These are phyloP conservation scores for Brassica nigra DNA, from an alignment of 345 rosid species.

Conservation along the genomic window DNA sequence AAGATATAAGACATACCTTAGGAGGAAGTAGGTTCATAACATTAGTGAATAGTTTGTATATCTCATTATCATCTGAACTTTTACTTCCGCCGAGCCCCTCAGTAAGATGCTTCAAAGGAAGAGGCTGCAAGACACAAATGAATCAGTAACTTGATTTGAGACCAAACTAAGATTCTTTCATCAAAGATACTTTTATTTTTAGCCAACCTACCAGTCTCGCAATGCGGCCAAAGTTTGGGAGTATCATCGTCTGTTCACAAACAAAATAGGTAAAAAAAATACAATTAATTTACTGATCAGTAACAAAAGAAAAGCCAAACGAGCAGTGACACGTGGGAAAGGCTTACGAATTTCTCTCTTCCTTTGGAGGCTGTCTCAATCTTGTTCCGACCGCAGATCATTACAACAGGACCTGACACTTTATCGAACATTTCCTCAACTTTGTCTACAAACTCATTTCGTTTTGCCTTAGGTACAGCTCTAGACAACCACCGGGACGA, in stretches of 20 bases:
- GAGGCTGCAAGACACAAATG: constrained; percentile 63
- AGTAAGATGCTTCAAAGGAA: constrained; percentile 76
- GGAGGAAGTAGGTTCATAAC: constrained; percentile 72
- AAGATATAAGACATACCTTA: constrained; percentile 51
- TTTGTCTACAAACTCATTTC: constrained; percentile 68
- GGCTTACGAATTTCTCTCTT: constrained; percentile 84
- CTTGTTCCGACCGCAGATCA: constrained; percentile 91
- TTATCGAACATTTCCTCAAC: constrained; percentile 76
- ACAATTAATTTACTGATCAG: neutral
- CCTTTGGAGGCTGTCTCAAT: constrained; percentile 77
- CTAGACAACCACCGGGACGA: constrained; percentile 91
- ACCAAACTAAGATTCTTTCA: constrained; percentile 9
- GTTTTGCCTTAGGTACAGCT: constrained; percentile 78
- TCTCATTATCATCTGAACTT: constrained; percentile 62
- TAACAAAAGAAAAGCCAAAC: constrained; percentile 6
- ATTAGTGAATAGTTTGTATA: constrained; percentile 80
- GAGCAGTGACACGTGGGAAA: constrained; percentile 20
- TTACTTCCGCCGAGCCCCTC: constrained; percentile 73
- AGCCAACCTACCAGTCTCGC: constrained; percentile 73
- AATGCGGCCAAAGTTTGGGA: constrained; percentile 84
- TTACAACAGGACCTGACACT: constrained; percentile 77
- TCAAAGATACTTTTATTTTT: constrained; percentile 8
- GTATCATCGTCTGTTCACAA: constrained; percentile 81
- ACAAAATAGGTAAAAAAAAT: neutral
- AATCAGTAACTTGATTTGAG: neutral